phyloP scores from a whole-genome alignment of 176 grass and related monocot species.

The Cenchrus americanus region DNA sequence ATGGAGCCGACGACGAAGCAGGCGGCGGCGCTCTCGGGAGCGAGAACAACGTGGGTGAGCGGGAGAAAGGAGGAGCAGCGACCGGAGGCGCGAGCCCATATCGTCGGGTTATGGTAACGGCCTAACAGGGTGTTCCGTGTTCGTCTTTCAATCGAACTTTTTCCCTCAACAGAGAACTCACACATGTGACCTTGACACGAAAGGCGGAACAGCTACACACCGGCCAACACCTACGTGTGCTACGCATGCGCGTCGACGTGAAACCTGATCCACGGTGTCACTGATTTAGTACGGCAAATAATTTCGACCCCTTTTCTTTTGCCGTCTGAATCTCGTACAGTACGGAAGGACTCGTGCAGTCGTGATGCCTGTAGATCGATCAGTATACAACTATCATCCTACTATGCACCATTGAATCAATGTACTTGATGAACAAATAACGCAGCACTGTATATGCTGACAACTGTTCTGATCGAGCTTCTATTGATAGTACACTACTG shows the following conservation, averaged over 20 bases:
- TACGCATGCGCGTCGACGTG: not conserved
- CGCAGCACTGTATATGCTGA: not conserved
- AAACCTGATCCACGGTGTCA: not conserved
- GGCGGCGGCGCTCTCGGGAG: too few relatives aligned
- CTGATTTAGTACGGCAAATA: not conserved
- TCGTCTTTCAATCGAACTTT: too few relatives aligned
- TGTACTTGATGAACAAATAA: too few relatives aligned
- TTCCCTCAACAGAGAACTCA: not conserved
- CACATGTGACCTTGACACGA: not conserved
- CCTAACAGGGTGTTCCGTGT: too few relatives aligned
- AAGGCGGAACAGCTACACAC: not conserved
- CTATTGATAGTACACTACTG: not conserved
- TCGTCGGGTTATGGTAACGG: too few relatives aligned
- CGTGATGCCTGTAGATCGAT: not conserved
- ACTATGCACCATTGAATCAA: too few relatives aligned
- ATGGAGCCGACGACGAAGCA: too few relatives aligned
- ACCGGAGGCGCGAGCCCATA: too few relatives aligned
- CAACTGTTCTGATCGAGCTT: not conserved
- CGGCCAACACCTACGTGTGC: not conserved
- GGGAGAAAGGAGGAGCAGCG: too few relatives aligned
- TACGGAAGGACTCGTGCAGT: too few relatives aligned
- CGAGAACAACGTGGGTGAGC: too few relatives aligned
- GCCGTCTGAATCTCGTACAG: not conserved
- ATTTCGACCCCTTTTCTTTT: not conserved
- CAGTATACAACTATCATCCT: not conserved